Base-by-base conservation (phyloP, 192 early-diverging fungal species). In the Mortierella antarctica region DNA sequence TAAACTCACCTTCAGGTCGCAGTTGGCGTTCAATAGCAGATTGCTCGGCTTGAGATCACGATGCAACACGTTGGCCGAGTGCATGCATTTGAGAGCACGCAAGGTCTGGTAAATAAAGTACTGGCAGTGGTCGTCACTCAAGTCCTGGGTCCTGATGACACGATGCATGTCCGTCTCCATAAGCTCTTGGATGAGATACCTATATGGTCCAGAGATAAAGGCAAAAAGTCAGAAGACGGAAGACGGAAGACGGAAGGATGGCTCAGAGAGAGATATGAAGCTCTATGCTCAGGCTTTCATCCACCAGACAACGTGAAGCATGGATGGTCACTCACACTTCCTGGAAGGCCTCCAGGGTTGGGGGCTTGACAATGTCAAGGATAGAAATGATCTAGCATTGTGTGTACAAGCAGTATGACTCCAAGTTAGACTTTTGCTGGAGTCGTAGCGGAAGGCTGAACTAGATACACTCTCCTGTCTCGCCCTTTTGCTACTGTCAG, bases 151-250 rank as follows among this genome's bases (percentile, higher is more conserved):
- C 59, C 93, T 93, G 85, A 99, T 97, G 58, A 99, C 97, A 65
- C 96, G 92, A 83, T 97, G 95, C 80, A 99, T 90, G 82, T 99
- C 98, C 40, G 98, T 96, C 85, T 99, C 98, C 98, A 99, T 99
- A 20, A 99, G 83, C 71, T 97, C 98, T 86, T 98, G 96, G 42
- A 98, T 96, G 72, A 99, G 87, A 74, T 98, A 98, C 9, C 87
- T 88, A 67, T 18, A 65, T 72, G 4, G 11, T 20, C 15, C 20
- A 31, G 31, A 31, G 31, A 31, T 61, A 10, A 42, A 58, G 6
- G 14, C 40, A 57, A 50, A 58, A 58, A 44, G 62, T 53, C 39
- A n/a, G 54, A 54, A 42, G 12, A 49, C 5, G 20, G 58, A 11
- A 62, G 54, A 41, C 23, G 14, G 18, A 18, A 15, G 7, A 54